These are phyloP conservation scores for Xylaria sp. DNA, from an alignment of 2,329 filamentous ascomycete genomes.

Conservation along the genomic window DNA sequence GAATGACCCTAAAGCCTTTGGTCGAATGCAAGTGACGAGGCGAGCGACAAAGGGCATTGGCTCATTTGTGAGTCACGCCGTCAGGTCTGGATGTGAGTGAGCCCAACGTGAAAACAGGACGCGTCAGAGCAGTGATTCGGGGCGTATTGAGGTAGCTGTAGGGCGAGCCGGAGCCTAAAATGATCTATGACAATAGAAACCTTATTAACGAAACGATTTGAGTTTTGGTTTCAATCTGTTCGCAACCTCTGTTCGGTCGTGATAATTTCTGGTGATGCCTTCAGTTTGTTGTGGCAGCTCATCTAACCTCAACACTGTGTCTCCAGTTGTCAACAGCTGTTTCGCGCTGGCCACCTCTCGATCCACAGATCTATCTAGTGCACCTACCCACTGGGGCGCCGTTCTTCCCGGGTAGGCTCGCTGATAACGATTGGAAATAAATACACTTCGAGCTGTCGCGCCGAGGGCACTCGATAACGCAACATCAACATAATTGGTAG, in stretches of 20 bases:
- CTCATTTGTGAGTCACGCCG: slow-evolving; percentile 17
- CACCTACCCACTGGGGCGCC: not conserved
- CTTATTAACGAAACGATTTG: too few relatives aligned
- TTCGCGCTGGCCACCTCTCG: not conserved
- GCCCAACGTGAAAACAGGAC: not conserved
- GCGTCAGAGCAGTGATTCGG: not conserved
- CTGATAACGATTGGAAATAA: not conserved
- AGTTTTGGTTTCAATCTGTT: not conserved
- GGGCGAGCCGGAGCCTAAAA: too few relatives aligned
- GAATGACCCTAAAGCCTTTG: not conserved
- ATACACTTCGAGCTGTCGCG: not conserved
- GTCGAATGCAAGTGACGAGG: slow-evolving; percentile 1
- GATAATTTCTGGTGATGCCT: not conserved
- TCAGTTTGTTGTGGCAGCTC: not conserved
- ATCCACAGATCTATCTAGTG: not conserved
- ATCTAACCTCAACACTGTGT: not conserved
- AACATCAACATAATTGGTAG: not conserved
- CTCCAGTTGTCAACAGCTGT: slow-evolving; percentile 2
- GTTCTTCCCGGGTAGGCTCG: not conserved
- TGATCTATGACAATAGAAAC: too few relatives aligned
- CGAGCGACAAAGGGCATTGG: slow-evolving; percentile 5
- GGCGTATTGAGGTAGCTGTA: too few relatives aligned
- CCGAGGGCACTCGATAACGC: not conserved
- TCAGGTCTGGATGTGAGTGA: not conserved
- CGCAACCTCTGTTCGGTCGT: not conserved